Evolutionary conservation across 176 grass and related monocot species (phyloP).

Genomic region (Neostapfia colusana): DNA sequence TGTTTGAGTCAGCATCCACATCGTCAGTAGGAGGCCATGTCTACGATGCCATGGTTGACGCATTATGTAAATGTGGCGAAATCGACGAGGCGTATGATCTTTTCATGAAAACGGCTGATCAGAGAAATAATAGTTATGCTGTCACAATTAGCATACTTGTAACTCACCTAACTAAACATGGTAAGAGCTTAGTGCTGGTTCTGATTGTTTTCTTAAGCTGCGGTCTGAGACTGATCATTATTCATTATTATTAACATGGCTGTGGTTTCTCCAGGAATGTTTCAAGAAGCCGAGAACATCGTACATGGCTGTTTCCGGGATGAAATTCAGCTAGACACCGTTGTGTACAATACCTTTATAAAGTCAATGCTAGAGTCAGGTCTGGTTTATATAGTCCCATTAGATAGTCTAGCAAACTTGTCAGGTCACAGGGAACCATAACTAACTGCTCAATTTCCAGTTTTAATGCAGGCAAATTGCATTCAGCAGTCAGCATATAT

Average conservation of each 20-base stretch:
- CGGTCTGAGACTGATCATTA: neutral
- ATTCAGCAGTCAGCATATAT: conserved; percentile 73
- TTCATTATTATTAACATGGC: neutral
- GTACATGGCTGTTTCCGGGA: conserved; percentile 55
- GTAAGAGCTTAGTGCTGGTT: conserved; percentile 37
- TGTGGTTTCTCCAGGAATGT: conserved; percentile 53
- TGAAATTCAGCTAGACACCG: conserved; percentile 73
- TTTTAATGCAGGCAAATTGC: conserved; percentile 72
- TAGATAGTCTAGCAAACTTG: conserved; percentile 21
- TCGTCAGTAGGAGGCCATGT: conserved; percentile 37
- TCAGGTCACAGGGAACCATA: neutral
- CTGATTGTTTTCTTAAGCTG: neutral
- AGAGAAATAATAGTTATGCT: conserved; percentile 48
- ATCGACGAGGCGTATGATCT: conserved; percentile 54
- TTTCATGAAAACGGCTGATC: conserved; percentile 52
- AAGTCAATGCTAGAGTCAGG: conserved; percentile 92
- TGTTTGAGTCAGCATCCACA: conserved; percentile 46
- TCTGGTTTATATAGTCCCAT: conserved; percentile 40
- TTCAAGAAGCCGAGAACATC: conserved; percentile 71
- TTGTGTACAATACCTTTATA: conserved; percentile 86
- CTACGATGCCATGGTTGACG: conserved; percentile 76
- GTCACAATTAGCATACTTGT: conserved; percentile 89
- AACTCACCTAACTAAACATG: conserved; percentile 65
- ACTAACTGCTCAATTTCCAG: conserved; percentile 36
- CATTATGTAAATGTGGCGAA: conserved; percentile 67